Evolutionary conservation across 2,329 filamentous ascomycete species (phyloP).

Genomic region (Talaromyces sp.): DNA sequence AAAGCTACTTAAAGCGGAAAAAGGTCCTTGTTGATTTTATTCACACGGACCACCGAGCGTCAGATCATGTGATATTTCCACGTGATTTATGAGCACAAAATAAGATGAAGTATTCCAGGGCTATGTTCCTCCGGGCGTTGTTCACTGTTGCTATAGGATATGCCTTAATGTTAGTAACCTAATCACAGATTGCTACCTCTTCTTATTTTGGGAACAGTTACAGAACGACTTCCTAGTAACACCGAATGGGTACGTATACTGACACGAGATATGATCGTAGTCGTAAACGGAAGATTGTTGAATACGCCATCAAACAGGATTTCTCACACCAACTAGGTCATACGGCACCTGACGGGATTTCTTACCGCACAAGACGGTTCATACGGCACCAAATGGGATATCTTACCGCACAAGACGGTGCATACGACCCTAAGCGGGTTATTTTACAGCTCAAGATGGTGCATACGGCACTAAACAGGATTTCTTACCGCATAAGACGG

Average conservation of each 20-base stretch:
- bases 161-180: neutral
- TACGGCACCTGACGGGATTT: no score
- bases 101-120: neutral
- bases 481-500: neutral
- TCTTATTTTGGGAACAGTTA: constrained; percentile 7
- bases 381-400: no score
- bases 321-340: neutral
- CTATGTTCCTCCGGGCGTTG: neutral
- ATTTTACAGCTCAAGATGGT: no score
- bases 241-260: neutral
- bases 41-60: neutral
- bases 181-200: constrained; percentile 5
- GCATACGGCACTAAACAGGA: neutral
- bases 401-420: no score
- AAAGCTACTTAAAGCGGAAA: neutral
- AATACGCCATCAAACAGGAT: neutral
- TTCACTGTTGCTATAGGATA: neutral
- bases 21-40: neutral
- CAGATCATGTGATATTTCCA: neutral
- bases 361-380: no score
- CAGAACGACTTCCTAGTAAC: neutral
- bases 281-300: neutral
- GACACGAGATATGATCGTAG: constrained; percentile 3
- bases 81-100: neutral
- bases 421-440: no score